Evolutionary conservation across 192 early-diverging fungal species (phyloP).

Genomic region (Linderina pennispora): DNA sequence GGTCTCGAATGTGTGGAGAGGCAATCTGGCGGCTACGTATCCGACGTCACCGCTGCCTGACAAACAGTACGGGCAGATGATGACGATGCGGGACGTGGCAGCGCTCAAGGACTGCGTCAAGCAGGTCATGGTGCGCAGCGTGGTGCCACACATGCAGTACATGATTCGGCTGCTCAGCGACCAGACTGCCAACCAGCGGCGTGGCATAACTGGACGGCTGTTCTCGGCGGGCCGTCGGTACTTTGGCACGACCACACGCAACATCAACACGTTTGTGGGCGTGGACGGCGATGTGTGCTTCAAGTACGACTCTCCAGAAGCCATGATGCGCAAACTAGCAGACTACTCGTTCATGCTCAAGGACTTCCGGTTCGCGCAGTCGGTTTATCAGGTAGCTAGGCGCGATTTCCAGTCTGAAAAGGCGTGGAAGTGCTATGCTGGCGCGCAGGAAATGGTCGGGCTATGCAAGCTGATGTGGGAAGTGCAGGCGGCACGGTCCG

Average conservation of each 20-base stretch:
- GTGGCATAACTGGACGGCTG: constrained; percentile 85
- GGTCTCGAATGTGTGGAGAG: constrained; percentile 32
- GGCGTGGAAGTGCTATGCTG: constrained; percentile 72
- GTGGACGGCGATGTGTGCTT: constrained; percentile 44
- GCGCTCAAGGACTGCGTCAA: constrained; percentile 44
- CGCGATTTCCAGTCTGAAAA: constrained; percentile 79
- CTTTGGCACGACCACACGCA: constrained; percentile 56
- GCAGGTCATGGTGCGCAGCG: constrained; percentile 62
- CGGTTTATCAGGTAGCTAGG: constrained; percentile 84
- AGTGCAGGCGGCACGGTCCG: constrained; percentile 47
- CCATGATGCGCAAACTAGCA: constrained; percentile 84
- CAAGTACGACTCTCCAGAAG: constrained; percentile 75
- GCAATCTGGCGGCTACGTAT: constrained; percentile 9
- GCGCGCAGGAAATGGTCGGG: constrained; percentile 88
- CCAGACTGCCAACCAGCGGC: constrained; percentile 78
- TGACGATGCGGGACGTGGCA: constrained; percentile 44
- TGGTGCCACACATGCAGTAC: constrained; percentile 87
- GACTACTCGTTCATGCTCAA: constrained; percentile 97
- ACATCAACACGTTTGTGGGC: constrained; percentile 11
- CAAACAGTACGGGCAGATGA: constrained; percentile 13
- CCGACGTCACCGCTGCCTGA: constrained; percentile 4
- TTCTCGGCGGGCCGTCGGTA: constrained; percentile 79
- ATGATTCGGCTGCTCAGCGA: constrained; percentile 86
- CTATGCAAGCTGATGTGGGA: constrained; percentile 69
- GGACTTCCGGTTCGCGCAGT: constrained; percentile 85